Base-by-base conservation (phyloP, 1,284 basidiomycete genomes). In the Ceratobasidium sp. region DNA sequence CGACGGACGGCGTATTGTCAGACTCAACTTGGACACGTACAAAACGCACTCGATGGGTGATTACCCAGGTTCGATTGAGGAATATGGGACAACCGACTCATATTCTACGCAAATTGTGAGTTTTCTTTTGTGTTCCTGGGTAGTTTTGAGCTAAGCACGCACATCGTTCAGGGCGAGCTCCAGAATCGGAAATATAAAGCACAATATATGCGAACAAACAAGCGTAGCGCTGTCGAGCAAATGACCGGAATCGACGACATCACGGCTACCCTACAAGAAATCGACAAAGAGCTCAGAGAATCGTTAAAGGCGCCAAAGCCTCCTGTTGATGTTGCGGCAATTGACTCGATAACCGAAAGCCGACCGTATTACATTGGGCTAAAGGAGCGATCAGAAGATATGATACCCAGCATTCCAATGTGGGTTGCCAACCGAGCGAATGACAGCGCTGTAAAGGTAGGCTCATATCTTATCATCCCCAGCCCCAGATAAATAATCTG, bases 31-130 rank as follows among this genome's bases (percentile, higher is more conserved):
- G 6, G 54, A 53, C 36, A 66, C 49, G 16, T 66, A 66, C 25
- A 83, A 82, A 72, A 77, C 77, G 54, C 82, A 83, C 75, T 76
- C 79, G 0, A 73, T 82, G 2, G 80, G 79, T 0, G 80, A 83
- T 56, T 82, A 81, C 54, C 74, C 75, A 0, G 25, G 9, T 2
- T 73, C 76, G 1, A 82, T 83, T 30, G 73, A 72, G 12, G 73
- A 77, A 18, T 81, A 79, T 75, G 79, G 81, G 0, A 77, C 78
- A 23, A 80, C 76, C 0, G 78, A 79, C 36, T 75, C 73, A 2
- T 80, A 78, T 72, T 76, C 75, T 1, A 79, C 80, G 0, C 76
- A 79, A 44, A 73, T 72, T 2, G 80, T 81, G 67, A 38, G 78
- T 76, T 9, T 5, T 8, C 51, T 59, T 58, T 42, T 46, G 21